phyloP scores from a whole-genome alignment of 306 rosid species.

The Mimosa pudica region DNA sequence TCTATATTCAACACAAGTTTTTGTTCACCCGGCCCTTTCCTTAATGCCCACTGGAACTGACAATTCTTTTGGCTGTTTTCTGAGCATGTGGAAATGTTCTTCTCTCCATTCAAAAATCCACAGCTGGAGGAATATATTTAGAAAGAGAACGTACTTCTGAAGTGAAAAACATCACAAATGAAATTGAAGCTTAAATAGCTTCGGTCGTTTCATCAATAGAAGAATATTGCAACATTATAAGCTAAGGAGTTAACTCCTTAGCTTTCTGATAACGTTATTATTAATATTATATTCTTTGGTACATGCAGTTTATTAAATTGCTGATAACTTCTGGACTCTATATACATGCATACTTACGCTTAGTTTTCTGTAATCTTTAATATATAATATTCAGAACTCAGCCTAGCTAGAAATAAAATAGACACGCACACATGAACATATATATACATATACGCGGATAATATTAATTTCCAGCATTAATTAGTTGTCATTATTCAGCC shows the following conservation, averaged over 20 bases:
- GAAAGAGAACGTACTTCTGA: background rate
- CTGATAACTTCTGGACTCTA: constrained; percentile 12
- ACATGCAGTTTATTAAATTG: background rate
- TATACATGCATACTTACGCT: no score
- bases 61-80: background rate
- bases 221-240: background rate
- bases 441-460: background rate
- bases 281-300: background rate
- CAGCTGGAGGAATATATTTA: background rate
- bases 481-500: background rate
- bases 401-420: constrained; percentile 9
- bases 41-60: background rate
- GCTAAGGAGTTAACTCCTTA: background rate
- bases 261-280: background rate
- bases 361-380: no score
- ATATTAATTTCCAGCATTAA: background rate
- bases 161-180: background rate
- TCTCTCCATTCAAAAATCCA: constrained; percentile 25
- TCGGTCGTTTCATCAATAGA: background rate
- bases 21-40: background rate
- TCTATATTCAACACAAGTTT: background rate
- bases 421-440: background rate
- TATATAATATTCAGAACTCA: background rate
- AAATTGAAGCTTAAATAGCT: background rate
- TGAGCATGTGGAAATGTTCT: constrained; percentile 23